Percentiles rank a stretch among this genome's conserved stretches.
Evolutionary conservation across 2,329 filamentous ascomycete genomes (phyloP).

Genomic region (Diaporthe ilicicola): DNA sequence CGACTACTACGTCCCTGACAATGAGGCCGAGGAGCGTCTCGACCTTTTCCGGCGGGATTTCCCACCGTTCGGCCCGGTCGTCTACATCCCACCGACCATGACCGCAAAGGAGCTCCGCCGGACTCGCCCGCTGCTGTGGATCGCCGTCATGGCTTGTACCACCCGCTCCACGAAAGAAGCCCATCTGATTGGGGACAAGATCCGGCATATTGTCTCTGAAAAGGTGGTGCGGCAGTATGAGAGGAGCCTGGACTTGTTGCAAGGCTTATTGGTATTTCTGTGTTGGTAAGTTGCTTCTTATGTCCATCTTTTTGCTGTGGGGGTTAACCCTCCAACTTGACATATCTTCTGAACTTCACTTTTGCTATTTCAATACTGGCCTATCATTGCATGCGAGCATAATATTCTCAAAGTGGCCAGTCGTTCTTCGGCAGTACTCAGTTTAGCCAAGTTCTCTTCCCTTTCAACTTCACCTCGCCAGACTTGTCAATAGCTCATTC

Average conservation of each 20-base stretch:
- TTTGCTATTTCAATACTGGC: not conserved
- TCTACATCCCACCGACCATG: slow-evolving; percentile 47
- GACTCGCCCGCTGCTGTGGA: slow-evolving; percentile 57
- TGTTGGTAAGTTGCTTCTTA: slow-evolving; percentile 49
- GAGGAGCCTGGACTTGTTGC: slow-evolving; percentile 59
- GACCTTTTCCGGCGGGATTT: slow-evolving; percentile 49
- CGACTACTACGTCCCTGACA: slow-evolving; percentile 18
- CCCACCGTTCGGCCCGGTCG: slow-evolving; percentile 54
- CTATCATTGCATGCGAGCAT: not conserved
- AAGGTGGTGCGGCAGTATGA: slow-evolving; percentile 58
- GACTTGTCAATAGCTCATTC: not conserved
- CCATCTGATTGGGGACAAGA: slow-evolving; percentile 47
- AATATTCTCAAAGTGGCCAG: too few species aligned
- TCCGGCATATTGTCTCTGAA: slow-evolving; percentile 55
- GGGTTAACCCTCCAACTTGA: not conserved
- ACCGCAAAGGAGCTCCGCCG: slow-evolving; percentile 48
- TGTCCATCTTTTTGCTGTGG: not conserved
- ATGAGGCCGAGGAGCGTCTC: slow-evolving; percentile 51
- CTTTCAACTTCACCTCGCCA: not conserved
- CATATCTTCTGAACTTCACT: too few species aligned
- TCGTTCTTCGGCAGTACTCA: not conserved
- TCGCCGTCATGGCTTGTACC: slow-evolving; percentile 57
- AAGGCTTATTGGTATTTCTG: slow-evolving; percentile 56
- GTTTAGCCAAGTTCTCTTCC: not conserved
- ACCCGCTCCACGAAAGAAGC: slow-evolving; percentile 53